A percentile compares a stretch with the other conserved stretches of the same genome.
phyloP scores from a whole-genome alignment of 805 yeast genomes.

The Suhomyces sp. region DNA sequence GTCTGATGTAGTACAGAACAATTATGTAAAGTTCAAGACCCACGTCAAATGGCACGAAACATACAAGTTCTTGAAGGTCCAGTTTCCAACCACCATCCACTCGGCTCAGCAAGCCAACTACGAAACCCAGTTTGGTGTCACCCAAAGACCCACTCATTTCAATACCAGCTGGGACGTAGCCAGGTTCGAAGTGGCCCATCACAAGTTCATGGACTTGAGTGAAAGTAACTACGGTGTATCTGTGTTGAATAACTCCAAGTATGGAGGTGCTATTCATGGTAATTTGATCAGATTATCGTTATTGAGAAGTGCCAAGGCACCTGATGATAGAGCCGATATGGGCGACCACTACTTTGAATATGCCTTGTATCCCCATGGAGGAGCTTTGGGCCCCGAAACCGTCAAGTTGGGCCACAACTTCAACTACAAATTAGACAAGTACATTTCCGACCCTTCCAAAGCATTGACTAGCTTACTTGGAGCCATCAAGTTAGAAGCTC shows the following conservation, averaged over 20 bases:
- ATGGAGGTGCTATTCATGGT: constrained; percentile 94
- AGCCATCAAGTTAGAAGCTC: constrained; percentile 14
- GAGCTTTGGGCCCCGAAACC: constrained; percentile 58
- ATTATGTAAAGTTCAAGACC: constrained; percentile 35
- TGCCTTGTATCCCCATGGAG: constrained; percentile 80
- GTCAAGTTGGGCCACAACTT: constrained; percentile 77
- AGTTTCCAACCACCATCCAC: constrained; percentile 84
- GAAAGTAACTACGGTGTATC: constrained; percentile 87
- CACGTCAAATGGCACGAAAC: constrained; percentile 83
- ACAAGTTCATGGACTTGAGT: constrained; percentile 88
- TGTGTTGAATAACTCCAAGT: constrained; percentile 77
- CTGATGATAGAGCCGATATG: constrained; percentile 94
- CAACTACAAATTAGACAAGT: constrained; percentile 50
- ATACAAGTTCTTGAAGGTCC: constrained; percentile 87
- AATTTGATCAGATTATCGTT: constrained; percentile 82
- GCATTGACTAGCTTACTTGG: constrained; percentile 15
- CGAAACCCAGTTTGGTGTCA: constrained; percentile 92
- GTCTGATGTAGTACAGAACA: constrained; percentile 36
- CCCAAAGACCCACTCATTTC: constrained; percentile 89
- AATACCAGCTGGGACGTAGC: constrained; percentile 97
- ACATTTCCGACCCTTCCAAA: constrained; percentile 11
- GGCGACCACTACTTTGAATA: constrained; percentile 81
- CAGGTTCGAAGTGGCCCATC: constrained; percentile 92
- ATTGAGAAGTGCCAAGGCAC: constrained; percentile 88
- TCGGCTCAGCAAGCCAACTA: constrained; percentile 71